Evolutionary conservation across 176 grass and related monocot species (phyloP).

Genomic region (Themeda triandra): DNA sequence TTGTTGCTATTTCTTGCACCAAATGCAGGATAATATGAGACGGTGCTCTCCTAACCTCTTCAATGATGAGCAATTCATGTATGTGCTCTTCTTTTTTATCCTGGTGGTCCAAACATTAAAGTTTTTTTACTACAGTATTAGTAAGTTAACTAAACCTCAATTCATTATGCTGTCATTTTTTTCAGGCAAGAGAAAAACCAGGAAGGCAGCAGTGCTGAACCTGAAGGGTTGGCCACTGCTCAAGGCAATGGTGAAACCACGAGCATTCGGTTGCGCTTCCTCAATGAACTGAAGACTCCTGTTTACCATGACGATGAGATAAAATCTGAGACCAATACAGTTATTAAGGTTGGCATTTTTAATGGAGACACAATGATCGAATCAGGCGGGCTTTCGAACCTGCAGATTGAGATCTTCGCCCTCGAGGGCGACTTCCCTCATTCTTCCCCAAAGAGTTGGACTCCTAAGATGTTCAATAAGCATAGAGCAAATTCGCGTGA

Average conservation of each 20-base stretch:
- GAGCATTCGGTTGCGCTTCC: not conserved
- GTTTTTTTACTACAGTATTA: not conserved
- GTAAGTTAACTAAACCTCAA: not conserved
- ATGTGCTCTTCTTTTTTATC: not conserved
- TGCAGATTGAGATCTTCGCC: not conserved
- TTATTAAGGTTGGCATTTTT: constrained; percentile 4
- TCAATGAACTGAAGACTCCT: not conserved
- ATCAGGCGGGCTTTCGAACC: not conserved
- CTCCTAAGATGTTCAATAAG: not conserved
- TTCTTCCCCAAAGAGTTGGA: not conserved
- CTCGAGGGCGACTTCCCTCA: not conserved
- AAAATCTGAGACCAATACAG: not conserved
- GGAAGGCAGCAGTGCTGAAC: not conserved
- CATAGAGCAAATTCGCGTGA: not conserved
- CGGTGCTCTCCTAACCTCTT: not conserved
- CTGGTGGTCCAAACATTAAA: not conserved
- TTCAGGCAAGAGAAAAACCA: not conserved
- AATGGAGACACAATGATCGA: not conserved
- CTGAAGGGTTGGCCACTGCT: not conserved
- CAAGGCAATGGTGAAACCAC: not conserved
- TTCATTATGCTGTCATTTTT: not conserved
- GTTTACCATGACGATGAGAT: not conserved
- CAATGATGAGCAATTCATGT: not conserved
- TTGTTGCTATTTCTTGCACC: not conserved
- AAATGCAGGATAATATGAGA: not conserved